Evolutionary conservation across 2,329 filamentous ascomycete species (phyloP).

Genomic region (Pseudogymnoascus verrucosus): DNA sequence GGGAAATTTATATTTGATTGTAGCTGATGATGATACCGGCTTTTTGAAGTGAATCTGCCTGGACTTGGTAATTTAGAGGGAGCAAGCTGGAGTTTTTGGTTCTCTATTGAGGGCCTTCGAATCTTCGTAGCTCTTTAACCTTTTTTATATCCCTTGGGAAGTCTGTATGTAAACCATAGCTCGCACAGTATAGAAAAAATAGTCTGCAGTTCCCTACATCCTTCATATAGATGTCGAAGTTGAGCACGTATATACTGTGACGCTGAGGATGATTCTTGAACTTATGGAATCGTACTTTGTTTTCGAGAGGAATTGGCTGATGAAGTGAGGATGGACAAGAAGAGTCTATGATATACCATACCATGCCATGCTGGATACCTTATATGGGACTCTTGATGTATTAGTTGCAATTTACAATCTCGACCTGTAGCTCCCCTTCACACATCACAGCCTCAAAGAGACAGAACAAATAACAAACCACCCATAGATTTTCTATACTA

Average conservation of each 20-base stretch:
- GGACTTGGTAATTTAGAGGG: background rate
- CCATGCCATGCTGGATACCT: background rate
- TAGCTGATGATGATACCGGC: background rate
- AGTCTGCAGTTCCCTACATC: background rate
- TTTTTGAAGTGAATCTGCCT: background rate
- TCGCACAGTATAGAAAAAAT: background rate
- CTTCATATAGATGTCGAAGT: background rate
- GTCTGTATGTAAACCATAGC: background rate
- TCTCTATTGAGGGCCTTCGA: too few species aligned
- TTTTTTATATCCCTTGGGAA: background rate
- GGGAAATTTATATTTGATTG: background rate
- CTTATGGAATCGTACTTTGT: too few species aligned
- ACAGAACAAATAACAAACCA: background rate
- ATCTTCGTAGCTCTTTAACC: background rate
- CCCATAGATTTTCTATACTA: slow-evolving; percentile 9
- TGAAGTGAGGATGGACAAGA: background rate
- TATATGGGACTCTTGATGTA: background rate
- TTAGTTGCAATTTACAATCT: background rate
- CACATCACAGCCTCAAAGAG: background rate
- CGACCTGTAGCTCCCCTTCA: background rate
- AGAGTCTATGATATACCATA: background rate
- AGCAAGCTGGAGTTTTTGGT: background rate
- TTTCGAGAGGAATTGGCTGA: background rate
- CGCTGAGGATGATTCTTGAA: background rate
- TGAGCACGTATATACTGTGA: background rate